Evolutionary conservation across 208 protist species (phyloP), one percentile per base, ranked within the genome.

Genomic region (Wallacemonas collosoma): DNA sequence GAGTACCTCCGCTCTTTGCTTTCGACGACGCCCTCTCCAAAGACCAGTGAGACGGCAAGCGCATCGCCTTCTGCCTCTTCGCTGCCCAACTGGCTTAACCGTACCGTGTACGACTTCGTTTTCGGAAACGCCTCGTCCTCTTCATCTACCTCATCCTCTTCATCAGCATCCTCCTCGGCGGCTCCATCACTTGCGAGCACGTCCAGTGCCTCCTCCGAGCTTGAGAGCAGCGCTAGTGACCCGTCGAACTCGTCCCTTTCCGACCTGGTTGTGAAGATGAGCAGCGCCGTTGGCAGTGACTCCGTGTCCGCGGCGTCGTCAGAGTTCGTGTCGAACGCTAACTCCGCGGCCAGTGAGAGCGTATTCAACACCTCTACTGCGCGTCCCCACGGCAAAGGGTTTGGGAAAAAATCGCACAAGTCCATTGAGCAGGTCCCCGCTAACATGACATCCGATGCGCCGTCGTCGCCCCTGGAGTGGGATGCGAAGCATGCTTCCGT

Each of bases 401-500:
- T 26, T 26, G 26, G 57, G 56, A 75, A 69, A 39, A 77, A 72
- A 35, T 57, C 11, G 4, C 11, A 54, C 51, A 65, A 65, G 53
- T 2, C 17, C n/a, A 53, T 4, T 48, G 60, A 38, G 14, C 3
- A 8, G 7, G 14, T 65, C 4, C 6, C 60, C 11, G 11, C 17
- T 38, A 11, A 3, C 8, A 9, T 17, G 15, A 11, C 12, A 4
- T 41, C 14, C 39, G 40, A 9, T 17, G 44, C 60, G 36, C 43
- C 56, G 8, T 35, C 56, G 6, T 4, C 56, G 8, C 8, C 56
- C 39, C 26, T 26, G 26, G 60, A 50, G 41, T 65, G 60, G 60
- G 60, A 45, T 4, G 40, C 41, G n/a, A 65, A 65, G 60, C 44
- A 69, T 51, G 62, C 44, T 3, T 80, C 77, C 7, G 38, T 80